A percentile compares a stretch with the other conserved stretches of the same genome.
Evolutionary conservation across 768 basidiomycete genomes (phyloP).

Genomic region (Melanogaster broomeanus): DNA sequence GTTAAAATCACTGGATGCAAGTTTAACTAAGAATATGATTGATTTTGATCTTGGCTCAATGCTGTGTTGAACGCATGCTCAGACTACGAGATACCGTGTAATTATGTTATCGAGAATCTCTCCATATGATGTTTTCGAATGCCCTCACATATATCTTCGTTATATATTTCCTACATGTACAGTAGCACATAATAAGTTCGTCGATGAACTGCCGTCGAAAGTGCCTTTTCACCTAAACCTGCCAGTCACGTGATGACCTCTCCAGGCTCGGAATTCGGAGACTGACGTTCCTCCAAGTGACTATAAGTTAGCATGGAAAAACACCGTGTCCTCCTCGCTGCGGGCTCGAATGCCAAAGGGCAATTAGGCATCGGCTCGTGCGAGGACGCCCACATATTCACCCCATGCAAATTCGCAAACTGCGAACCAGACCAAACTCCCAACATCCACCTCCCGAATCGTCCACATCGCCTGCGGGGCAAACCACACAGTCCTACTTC

Average conservation of each 20-base stretch:
- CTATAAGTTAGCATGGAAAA: not conserved
- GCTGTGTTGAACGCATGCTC: not conserved
- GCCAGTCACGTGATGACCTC: too few species aligned
- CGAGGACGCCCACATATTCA: constrained; percentile 43
- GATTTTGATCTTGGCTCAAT: too few species aligned
- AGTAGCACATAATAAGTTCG: constrained; percentile 5
- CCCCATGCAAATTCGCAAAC: constrained; percentile 36
- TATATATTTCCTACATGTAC: constrained; percentile 22
- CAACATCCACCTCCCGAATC: constrained; percentile 32
- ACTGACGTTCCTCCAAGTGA: too few species aligned
- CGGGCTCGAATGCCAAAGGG: constrained; percentile 52
- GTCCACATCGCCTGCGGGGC: constrained; percentile 66
- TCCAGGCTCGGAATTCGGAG: not conserved
- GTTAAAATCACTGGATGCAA: constrained; percentile 64
- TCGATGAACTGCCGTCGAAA: not conserved
- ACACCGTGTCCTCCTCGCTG: constrained; percentile 32
- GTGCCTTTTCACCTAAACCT: too few species aligned
- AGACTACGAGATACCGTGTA: not conserved
- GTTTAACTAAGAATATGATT: constrained; percentile 29
- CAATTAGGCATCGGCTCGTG: constrained; percentile 43
- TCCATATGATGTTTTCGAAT: constrained; percentile 3
- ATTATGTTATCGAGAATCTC: constrained; percentile 18
- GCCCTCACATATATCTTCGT: constrained; percentile 3
- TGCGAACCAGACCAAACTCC: constrained; percentile 24
- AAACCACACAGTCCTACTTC: constrained; percentile 75